A percentile compares a stretch with the other conserved stretches of the same genome.
Conservation (phyloP, 1,139 yeast genomes). For the Magnusiomyces sp. region DNA sequence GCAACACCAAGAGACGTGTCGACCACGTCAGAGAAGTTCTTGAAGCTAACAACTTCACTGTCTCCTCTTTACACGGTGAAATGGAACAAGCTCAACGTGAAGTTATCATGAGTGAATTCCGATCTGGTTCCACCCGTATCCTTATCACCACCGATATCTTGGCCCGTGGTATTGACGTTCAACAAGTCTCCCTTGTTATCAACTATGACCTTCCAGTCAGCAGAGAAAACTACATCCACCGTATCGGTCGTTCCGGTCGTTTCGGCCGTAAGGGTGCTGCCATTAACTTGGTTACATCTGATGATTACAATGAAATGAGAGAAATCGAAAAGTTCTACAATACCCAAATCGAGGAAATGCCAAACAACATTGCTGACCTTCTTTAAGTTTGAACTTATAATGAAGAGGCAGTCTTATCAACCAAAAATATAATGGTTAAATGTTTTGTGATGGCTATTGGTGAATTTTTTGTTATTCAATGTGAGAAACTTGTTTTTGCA, state of each 20-base stretch:
- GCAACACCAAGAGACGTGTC: constrained; percentile 86
- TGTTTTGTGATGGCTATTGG: too few relatives aligned
- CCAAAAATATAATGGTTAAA: too few relatives aligned
- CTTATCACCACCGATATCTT: constrained; percentile 92
- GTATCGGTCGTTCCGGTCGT: constrained; percentile 92
- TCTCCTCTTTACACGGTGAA: constrained; percentile 93
- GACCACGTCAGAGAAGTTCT: constrained; percentile 83
- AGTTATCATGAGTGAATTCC: constrained; percentile 70
- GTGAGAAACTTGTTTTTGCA: too few relatives aligned
- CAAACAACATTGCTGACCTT: constrained; percentile 55
- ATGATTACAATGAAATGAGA: constrained; percentile 50
- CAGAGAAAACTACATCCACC: constrained; percentile 82
- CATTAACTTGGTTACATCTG: constrained; percentile 71
- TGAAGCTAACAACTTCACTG: constrained; percentile 75
- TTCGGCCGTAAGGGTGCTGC: constrained; percentile 97
- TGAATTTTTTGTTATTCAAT: too few relatives aligned
- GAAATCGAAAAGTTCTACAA: constrained; percentile 73
- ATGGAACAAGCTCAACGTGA: constrained; percentile 94
- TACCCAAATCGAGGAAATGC: constrained; percentile 80
- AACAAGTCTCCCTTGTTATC: constrained; percentile 89
- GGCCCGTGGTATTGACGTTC: constrained; percentile 98
- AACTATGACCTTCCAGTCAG: constrained; percentile 85
- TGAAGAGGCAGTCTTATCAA: too few relatives aligned
- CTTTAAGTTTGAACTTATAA: too few relatives aligned
- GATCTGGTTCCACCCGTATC: constrained; percentile 54